Evolutionary conservation across 169 alveolate species (phyloP).

Genomic region (Cryptosporidium tyzzeri): DNA sequence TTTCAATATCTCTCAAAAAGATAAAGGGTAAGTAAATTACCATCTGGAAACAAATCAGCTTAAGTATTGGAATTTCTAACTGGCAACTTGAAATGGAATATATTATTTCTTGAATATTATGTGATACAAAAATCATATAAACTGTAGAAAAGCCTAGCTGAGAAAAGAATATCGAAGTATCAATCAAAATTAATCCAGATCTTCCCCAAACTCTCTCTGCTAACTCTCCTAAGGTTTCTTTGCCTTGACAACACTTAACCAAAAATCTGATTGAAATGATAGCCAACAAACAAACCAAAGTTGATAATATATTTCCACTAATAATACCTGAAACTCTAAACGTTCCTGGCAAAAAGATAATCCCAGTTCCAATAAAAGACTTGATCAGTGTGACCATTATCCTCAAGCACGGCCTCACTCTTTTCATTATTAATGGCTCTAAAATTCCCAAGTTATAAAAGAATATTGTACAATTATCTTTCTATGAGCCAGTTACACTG

Average conservation of each 20-base stretch:
- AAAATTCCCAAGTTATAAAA: background rate
- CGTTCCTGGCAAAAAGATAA: slow-evolving; percentile 51
- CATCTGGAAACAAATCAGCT: slow-evolving; percentile 61
- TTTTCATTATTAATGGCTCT: slow-evolving; percentile 13
- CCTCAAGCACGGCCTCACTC: slow-evolving; percentile 22
- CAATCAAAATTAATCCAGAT: slow-evolving; percentile 45
- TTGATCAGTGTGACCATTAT: slow-evolving; percentile 33
- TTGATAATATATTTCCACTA: slow-evolving; percentile 62
- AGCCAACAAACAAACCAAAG: slow-evolving; percentile 52
- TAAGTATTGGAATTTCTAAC: slow-evolving; percentile 43
- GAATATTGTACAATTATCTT: background rate
- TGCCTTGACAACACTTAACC: slow-evolving; percentile 44
- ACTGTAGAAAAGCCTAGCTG: slow-evolving; percentile 70
- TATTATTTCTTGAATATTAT: slow-evolving; percentile 45
- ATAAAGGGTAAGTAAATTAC: slow-evolving; percentile 52
- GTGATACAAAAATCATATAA: slow-evolving; percentile 53
- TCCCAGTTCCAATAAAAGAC: slow-evolving; percentile 71
- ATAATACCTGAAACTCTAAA: slow-evolving; percentile 54
- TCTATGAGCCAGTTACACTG: background rate
- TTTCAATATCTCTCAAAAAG: slow-evolving; percentile 55
- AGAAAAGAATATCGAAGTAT: slow-evolving; percentile 54
- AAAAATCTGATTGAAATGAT: slow-evolving; percentile 32
- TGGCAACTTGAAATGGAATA: slow-evolving; percentile 64
- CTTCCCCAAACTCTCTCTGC: slow-evolving; percentile 62
- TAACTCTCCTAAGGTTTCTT: slow-evolving; percentile 36